phyloP scores from a whole-genome alignment of 306 rosid species.

The Citrullus amarus region DNA sequence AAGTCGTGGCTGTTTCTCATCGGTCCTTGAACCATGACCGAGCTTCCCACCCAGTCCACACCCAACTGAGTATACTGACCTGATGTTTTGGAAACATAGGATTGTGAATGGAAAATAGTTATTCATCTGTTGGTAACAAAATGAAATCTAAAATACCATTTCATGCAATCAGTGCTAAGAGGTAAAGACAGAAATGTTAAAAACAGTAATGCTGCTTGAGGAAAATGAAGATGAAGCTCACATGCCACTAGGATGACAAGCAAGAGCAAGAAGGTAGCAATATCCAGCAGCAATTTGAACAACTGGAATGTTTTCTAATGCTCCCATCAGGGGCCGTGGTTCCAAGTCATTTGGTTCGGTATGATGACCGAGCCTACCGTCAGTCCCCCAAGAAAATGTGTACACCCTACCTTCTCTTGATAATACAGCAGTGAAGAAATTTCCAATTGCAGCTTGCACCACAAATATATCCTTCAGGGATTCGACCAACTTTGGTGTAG shows the following conservation, averaged over 20 bases:
- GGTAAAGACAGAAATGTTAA: background rate
- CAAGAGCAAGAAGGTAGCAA: conserved; percentile 92
- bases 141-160: background rate
- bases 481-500: conserved; percentile 61
- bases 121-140: background rate
- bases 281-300: conserved; percentile 98
- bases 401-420: conserved; percentile 91
- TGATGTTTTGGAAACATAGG: conserved; percentile 12
- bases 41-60: conserved; percentile 98
- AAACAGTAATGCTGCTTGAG: background rate
- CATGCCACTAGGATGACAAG: conserved; percentile 90
- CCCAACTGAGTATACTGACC: conserved; percentile 95
- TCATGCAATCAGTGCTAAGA: background rate
- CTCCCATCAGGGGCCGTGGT: conserved; percentile 73
- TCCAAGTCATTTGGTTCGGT: conserved; percentile 62
- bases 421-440: conserved; percentile 82
- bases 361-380: conserved; percentile 72
- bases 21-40: conserved; percentile 75
- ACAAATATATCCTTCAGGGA: conserved; percentile 72
- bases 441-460: conserved; percentile 95
- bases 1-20: conserved; percentile 71
- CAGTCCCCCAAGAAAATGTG: conserved; percentile 88
- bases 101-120: background rate
- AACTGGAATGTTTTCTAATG: conserved; percentile 71
- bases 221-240: conserved; percentile 30